These are phyloP conservation scores for Leccinum obscurum DNA, from an alignment of 768 basidiomycete genomes.

Conservation along the genomic window DNA sequence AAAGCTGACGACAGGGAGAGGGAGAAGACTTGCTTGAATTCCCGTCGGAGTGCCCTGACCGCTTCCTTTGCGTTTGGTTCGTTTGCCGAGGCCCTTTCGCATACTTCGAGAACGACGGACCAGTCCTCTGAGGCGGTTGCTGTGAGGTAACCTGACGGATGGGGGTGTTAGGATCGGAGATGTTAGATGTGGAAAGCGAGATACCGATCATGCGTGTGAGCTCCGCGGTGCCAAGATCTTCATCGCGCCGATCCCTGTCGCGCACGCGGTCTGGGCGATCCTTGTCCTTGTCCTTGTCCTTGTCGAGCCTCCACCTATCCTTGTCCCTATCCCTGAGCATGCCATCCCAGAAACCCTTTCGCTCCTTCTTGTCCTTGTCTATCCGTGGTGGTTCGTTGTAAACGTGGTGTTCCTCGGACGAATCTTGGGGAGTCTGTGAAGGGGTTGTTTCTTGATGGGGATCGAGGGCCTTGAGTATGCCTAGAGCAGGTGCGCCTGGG, in stretches of 20 bases:
- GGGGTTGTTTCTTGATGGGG: constrained; percentile 39
- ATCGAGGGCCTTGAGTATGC: constrained; percentile 50
- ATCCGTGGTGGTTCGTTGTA: constrained; percentile 27
- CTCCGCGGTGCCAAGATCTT: constrained; percentile 50
- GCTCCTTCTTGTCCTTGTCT: constrained; percentile 49
- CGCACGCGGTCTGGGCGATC: constrained; percentile 32
- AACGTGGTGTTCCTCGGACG: constrained; percentile 33
- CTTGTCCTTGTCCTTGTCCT: constrained; percentile 38
- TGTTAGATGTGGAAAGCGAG: constrained; percentile 7
- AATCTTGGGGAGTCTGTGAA: constrained; percentile 22
- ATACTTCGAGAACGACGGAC: constrained; percentile 80
- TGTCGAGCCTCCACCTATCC: constrained; percentile 32
- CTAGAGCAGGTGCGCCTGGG: constrained; percentile 26
- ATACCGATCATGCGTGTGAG: constrained; percentile 73
- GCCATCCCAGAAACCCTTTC: constrained; percentile 55
- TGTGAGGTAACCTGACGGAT: constrained; percentile 61
- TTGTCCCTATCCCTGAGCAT: constrained; percentile 37
- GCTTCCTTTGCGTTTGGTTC: constrained; percentile 53
- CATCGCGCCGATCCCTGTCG: constrained; percentile 34
- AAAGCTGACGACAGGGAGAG: constrained; percentile 9
- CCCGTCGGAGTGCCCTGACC: constrained; percentile 74
- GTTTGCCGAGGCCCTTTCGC: constrained; percentile 73
- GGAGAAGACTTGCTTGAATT: constrained; percentile 67
- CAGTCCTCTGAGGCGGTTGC: constrained; percentile 83
- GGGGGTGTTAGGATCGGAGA: background rate